Evolutionary conservation across 2,329 filamentous ascomycete species (phyloP), one percentile per base, ranked within the genome.

Genomic region (Falciphora oryzae): DNA sequence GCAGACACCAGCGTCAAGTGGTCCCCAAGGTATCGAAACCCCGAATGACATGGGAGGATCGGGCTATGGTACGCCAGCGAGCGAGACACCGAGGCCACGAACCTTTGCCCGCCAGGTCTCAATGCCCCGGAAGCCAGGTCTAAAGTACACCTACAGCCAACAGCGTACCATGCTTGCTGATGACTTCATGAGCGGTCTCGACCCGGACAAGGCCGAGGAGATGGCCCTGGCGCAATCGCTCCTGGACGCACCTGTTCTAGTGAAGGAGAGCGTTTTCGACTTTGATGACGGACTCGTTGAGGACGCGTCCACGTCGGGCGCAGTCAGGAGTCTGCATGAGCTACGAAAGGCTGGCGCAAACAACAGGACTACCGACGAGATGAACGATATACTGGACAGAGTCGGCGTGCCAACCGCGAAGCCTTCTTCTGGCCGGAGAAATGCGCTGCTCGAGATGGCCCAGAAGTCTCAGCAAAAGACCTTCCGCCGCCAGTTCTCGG

Each of bases 401-500:
- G 84, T 89, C 67, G 85, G 85, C 53, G 73, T 70, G 7, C 84
- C 85, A 0, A 76, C 75, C 31, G 69, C 71, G 18, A 77, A 79
- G 50, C 73, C 80, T 8, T 77, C 78, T 4, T 85, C 84, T 0
- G 78, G 84, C 70, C 78, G 87, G 67, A 79, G 86, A 63, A 81
- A 82, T 63, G 85, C 85, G 1, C 75, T 89, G 57, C 75, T 89
- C 5, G 86, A 89, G 67, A 73, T 89, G 57, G 82, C 82, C 1
- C 79, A 82, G 59, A 87, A 85, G 69, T 78, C 89, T 57, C 81
- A 83, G 61, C 79, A 88, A 62, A 87, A 87, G 70, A 80, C 79
- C 0, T 93, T 91, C 69, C 79, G 85, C 32, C 80, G 81, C 25
- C 88, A 90, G 67, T 93, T 97, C 70, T 82, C 90, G 27, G 88